Evolutionary conservation across 352 stramenopile genomes (phyloP).

Genomic region (Phytophthora palmivora): DNA sequence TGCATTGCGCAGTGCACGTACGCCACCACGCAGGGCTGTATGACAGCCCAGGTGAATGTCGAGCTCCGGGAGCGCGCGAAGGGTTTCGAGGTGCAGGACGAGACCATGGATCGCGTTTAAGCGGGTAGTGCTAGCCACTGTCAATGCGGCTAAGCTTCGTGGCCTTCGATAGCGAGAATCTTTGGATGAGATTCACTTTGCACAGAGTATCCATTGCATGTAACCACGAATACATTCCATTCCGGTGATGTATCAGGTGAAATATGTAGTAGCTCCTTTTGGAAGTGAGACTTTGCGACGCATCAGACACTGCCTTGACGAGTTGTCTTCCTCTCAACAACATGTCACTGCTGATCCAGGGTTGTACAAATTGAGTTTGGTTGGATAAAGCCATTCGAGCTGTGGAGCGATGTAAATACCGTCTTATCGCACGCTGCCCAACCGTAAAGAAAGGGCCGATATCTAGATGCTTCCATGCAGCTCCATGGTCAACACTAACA

Average conservation of each 20-base stretch:
- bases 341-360: too few species aligned
- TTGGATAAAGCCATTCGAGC: too few species aligned
- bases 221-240: conserved; percentile 27
- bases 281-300: not conserved
- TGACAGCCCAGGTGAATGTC: conserved; percentile 93
- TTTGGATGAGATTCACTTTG: conserved; percentile 14
- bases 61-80: conserved; percentile 91
- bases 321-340: too few species aligned
- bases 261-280: not conserved
- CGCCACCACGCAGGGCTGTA: conserved; percentile 91
- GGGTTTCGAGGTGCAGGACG: conserved; percentile 45
- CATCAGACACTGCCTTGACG: too few species aligned
- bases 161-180: conserved; percentile 7
- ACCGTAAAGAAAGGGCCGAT: too few species aligned
- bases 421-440: too few species aligned
- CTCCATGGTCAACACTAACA: too few species aligned
- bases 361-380: too few species aligned
- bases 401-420: too few species aligned
- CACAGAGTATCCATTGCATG: conserved; percentile 12
- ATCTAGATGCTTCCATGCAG: too few species aligned
- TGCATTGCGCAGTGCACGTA: conserved; percentile 93
- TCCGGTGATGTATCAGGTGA: conserved; percentile 24
- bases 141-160: not conserved
- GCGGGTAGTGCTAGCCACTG: not conserved
- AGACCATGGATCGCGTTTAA: conserved; percentile 78